Conservation (phyloP, 345 rosid genomes). For the Garcia nutans region DNA sequence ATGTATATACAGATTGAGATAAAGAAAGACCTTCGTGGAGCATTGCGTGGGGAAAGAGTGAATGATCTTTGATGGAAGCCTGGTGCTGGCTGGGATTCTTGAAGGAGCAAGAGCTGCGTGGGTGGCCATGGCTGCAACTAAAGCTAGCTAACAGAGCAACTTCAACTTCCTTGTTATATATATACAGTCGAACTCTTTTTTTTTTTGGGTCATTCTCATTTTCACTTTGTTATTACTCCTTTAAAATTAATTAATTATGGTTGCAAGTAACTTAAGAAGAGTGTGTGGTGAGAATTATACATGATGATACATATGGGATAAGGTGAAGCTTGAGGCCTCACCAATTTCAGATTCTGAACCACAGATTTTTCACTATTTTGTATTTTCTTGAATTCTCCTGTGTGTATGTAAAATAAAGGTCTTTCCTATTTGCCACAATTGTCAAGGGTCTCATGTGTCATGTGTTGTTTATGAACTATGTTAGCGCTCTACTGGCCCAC, state of each 20-base stretch:
- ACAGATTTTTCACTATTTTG: constrained; percentile 24
- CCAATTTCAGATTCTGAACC: constrained; percentile 32
- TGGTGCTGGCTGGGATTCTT: constrained; percentile 59
- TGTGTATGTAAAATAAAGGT: neutral
- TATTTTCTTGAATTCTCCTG: constrained; percentile 11
- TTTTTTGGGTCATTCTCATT: neutral
- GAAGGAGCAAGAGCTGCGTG: constrained; percentile 91
- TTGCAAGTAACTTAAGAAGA: constrained; percentile 33
- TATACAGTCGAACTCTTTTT: neutral
- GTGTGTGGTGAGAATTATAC: constrained; percentile 54
- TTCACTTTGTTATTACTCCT: constrained; percentile 16
- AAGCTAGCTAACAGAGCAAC: constrained; percentile 21
- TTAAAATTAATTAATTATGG: constrained; percentile 35
- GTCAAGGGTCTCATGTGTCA: neutral
- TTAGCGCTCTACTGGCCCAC: neutral
- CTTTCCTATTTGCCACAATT: neutral
- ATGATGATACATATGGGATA: constrained; percentile 43
- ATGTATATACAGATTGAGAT: neutral
- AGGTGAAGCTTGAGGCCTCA: constrained; percentile 33
- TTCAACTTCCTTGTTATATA: constrained; percentile 24
- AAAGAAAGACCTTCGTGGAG: constrained; percentile 58
- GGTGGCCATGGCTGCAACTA: constrained; percentile 71
- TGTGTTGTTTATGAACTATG: neutral
- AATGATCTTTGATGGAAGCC: constrained; percentile 53
- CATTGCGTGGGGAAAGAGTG: constrained; percentile 72